phyloP scores from a whole-genome alignment of 129 eudicot species.

The Lactuca saligna region DNA sequence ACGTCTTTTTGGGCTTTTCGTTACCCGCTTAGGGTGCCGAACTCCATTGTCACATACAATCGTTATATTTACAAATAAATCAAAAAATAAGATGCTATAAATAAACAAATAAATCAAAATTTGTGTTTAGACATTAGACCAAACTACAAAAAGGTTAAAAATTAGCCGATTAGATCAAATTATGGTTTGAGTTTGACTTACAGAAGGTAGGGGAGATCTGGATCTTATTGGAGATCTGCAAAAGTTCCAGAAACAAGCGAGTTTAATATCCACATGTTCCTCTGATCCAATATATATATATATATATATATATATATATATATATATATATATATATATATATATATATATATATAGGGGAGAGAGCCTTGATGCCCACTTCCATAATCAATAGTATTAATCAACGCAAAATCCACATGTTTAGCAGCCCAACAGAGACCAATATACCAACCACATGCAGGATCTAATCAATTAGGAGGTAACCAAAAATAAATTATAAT shows the following conservation, averaged over 20 bases:
- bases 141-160: too few relatives aligned
- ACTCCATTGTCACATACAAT: neutral
- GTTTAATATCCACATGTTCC: constrained; percentile 74
- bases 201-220: constrained; percentile 79
- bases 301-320: too few relatives aligned
- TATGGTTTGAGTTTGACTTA: constrained; percentile 61
- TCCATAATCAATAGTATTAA: constrained; percentile 42
- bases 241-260: constrained; percentile 90
- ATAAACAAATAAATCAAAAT: neutral
- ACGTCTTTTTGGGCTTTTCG: constrained; percentile 66
- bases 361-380: constrained; percentile 63
- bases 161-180: neutral
- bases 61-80: too few relatives aligned
- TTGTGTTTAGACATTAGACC: too few relatives aligned
- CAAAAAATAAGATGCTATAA: too few relatives aligned
- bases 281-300: too few relatives aligned
- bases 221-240: constrained; percentile 98
- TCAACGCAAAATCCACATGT: constrained; percentile 31
- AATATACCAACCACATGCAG: constrained; percentile 18
- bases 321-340: too few relatives aligned
- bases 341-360: too few relatives aligned
- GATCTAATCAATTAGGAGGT: constrained; percentile 17
- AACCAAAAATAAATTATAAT: constrained; percentile 10
- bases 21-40: constrained; percentile 52
- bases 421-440: constrained; percentile 26